phyloP scores from a whole-genome alignment of 495 filamentous ascomycete species.

The Talaromyces thailandensis region DNA sequence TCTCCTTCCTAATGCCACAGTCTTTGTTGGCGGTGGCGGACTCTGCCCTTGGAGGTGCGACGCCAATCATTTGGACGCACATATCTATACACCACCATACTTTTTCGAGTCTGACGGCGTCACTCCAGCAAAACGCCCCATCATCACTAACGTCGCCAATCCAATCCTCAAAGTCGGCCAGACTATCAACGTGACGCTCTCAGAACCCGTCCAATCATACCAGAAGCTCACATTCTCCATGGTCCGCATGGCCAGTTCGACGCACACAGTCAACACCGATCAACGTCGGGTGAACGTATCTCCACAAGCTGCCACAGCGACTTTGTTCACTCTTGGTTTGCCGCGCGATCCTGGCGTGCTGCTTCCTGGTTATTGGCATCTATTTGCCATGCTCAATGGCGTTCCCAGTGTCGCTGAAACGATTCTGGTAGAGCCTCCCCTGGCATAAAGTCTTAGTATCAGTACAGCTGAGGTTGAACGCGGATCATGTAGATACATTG shows the following conservation, averaged over 20 bases:
- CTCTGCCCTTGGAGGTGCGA: slow-evolving; percentile 40
- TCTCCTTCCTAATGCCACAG: slow-evolving; percentile 46
- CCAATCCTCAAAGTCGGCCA: slow-evolving; percentile 15
- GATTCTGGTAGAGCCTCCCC: slow-evolving; percentile 6
- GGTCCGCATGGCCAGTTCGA: slow-evolving; percentile 37
- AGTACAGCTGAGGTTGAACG: not conserved
- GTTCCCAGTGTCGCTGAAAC: slow-evolving; percentile 36
- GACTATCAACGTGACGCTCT: slow-evolving; percentile 16
- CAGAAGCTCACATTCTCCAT: slow-evolving; percentile 22
- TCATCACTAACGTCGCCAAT: slow-evolving; percentile 16
- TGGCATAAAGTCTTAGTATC: not conserved
- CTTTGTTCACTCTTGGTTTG: slow-evolving; percentile 20
- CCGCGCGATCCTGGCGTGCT: slow-evolving; percentile 41
- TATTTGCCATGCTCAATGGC: slow-evolving; percentile 42
- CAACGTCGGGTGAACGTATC: slow-evolving; percentile 42
- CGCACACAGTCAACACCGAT: slow-evolving; percentile 53
- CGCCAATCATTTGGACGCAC: slow-evolving; percentile 48
- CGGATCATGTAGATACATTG: not conserved
- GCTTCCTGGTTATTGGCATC: slow-evolving; percentile 48
- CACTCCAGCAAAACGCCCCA: slow-evolving; percentile 29
- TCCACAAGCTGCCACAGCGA: slow-evolving; percentile 4
- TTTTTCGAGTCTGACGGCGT: slow-evolving; percentile 34
- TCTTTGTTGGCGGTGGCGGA: slow-evolving; percentile 47
- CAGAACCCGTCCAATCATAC: slow-evolving; percentile 2
- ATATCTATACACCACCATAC: slow-evolving; percentile 50